Evolutionary conservation across 352 stramenopile genomes (phyloP).

Genomic region (Phytophthora agathidicida): DNA sequence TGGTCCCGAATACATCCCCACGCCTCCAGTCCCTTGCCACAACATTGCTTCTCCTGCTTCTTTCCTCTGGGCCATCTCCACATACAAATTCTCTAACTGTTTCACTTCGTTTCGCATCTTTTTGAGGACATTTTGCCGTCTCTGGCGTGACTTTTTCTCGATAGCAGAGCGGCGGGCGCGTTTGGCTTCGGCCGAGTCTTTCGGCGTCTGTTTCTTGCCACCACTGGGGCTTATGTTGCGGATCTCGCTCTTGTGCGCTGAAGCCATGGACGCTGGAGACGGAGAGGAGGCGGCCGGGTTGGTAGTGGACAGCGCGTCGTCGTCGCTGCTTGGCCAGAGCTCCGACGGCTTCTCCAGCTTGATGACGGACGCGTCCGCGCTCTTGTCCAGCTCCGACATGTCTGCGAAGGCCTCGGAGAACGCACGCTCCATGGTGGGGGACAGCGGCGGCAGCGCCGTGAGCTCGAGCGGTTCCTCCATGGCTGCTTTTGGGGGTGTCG

Average conservation of each 20-base stretch:
- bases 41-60: neutral
- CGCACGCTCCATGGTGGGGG: slow-evolving; percentile 37
- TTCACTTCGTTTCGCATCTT: slow-evolving; percentile 61
- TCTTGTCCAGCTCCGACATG: slow-evolving; percentile 34
- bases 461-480: slow-evolving; percentile 24
- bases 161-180: slow-evolving; percentile 64
- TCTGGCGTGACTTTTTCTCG: slow-evolving; percentile 61
- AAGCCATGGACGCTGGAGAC: slow-evolving; percentile 33
- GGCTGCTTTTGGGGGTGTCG: neutral
- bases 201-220: slow-evolving; percentile 23
- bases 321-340: slow-evolving; percentile 17
- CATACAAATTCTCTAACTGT: slow-evolving; percentile 54
- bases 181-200: slow-evolving; percentile 27
- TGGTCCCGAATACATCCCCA: neutral
- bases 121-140: slow-evolving; percentile 30
- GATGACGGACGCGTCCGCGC: slow-evolving; percentile 8
- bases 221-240: slow-evolving; percentile 32
- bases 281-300: slow-evolving; percentile 9
- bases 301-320: neutral
- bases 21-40: neutral
- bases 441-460: slow-evolving; percentile 34
- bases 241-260: slow-evolving; percentile 28
- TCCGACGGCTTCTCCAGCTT: slow-evolving; percentile 24
- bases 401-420: slow-evolving; percentile 40
- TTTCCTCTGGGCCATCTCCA: slow-evolving; percentile 31